These are phyloP conservation scores for Penicillium sp. DNA, from an alignment of 2,329 filamentous ascomycete genomes.

Conservation along the genomic window DNA sequence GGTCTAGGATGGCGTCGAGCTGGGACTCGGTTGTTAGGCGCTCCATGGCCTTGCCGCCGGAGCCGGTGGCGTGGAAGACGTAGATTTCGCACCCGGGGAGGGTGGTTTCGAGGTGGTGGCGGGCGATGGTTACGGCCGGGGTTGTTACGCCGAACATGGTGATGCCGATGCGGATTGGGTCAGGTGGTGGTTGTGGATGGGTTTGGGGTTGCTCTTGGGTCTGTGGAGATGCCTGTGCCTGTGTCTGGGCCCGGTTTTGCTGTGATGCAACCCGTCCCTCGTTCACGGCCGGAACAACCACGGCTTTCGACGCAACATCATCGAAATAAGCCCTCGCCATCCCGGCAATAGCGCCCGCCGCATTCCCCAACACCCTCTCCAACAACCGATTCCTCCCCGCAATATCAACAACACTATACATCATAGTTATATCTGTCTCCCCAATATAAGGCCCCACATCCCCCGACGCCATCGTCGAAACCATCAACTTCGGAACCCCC, in stretches of 20 bases:
- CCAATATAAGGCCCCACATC: slow-evolving; percentile 66
- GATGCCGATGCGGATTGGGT: slow-evolving; percentile 54
- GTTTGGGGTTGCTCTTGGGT: not conserved
- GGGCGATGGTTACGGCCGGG: slow-evolving; percentile 60
- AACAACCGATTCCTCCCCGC: slow-evolving; percentile 65
- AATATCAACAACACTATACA: slow-evolving; percentile 72
- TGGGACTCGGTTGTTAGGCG: slow-evolving; percentile 57
- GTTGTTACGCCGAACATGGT: slow-evolving; percentile 79
- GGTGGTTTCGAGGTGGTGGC: slow-evolving; percentile 51
- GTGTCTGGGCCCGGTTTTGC: not conserved
- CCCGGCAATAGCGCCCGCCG: slow-evolving; percentile 61
- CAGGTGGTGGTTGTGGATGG: not conserved
- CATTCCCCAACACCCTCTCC: slow-evolving; percentile 61
- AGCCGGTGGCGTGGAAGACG: slow-evolving; percentile 70
- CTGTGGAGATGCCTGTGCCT: not conserved
- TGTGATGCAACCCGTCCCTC: not conserved
- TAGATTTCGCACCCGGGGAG: slow-evolving; percentile 56
- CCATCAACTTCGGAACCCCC: slow-evolving; percentile 69
- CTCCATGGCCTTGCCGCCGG: slow-evolving; percentile 70
- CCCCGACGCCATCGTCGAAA: slow-evolving; percentile 69
- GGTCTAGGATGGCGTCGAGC: slow-evolving; percentile 67
- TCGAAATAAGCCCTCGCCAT: slow-evolving; percentile 55
- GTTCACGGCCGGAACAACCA: too few species aligned
- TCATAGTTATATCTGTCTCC: slow-evolving; percentile 68
- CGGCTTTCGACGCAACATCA: not conserved